Conservation (phyloP, 1,139 yeast species). For the Magnusiomyces suaveolens region DNA sequence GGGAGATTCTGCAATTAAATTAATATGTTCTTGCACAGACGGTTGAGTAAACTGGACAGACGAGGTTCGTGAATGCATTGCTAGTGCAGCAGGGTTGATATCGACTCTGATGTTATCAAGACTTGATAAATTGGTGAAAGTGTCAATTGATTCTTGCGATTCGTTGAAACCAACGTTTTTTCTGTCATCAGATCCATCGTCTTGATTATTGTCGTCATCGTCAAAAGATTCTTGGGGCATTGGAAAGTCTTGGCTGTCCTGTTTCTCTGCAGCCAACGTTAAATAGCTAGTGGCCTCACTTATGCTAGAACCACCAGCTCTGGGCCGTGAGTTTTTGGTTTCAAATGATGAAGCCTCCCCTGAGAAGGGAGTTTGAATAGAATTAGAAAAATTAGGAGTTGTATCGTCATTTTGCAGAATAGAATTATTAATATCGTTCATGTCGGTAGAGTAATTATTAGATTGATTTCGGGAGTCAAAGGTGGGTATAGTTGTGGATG, state of each 20-base stretch:
- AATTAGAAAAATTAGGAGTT: no score
- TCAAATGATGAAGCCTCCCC: neutral
- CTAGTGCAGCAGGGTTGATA: neutral
- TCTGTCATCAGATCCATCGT: no score
- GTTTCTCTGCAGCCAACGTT: neutral
- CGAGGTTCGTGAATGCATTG: neutral
- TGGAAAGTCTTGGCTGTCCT: neutral
- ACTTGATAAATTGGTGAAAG: neutral
- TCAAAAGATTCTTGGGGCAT: neutral
- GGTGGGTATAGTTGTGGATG: no score
- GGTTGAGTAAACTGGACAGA: neutral
- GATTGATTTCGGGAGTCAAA: no score
- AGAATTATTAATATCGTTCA: no score
- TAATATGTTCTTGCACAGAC: neutral
- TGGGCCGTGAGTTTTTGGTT: neutral
- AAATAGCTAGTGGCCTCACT: neutral
- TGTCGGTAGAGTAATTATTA: no score
- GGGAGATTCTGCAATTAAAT: neutral
- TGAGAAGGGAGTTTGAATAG: no score
- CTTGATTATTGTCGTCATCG: neutral
- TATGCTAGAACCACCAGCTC: neutral
- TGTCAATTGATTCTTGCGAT: neutral
- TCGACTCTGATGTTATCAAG: neutral
- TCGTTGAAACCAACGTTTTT: no score
- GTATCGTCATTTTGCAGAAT: no score